These are phyloP conservation scores for Tetrahymena borealis DNA, from an alignment of 73 alveolate genomes.

Conservation along the genomic window DNA sequence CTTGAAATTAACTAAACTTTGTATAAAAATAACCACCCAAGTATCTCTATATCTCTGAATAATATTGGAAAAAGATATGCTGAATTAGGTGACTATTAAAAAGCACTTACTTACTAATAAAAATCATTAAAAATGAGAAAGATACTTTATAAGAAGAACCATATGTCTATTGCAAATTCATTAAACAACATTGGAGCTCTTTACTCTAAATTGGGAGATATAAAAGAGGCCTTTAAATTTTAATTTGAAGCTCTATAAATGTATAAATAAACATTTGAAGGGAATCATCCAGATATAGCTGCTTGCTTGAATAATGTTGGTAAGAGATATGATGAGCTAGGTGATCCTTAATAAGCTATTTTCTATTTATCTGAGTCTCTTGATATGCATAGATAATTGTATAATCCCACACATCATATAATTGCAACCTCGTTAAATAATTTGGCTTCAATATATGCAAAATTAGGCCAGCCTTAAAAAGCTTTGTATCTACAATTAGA, in stretches of 20 bases:
- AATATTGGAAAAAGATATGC: background rate
- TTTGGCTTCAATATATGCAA: background rate
- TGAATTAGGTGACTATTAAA: background rate
- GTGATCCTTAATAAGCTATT: background rate
- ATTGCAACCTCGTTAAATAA: background rate
- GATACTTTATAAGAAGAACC: background rate
- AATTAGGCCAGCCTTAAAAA: background rate
- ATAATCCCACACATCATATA: background rate
- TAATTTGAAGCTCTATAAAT: background rate
- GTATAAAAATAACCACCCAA: background rate
- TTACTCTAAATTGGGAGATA: background rate
- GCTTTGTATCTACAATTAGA: background rate
- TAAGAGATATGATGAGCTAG: background rate
- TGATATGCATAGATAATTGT: background rate
- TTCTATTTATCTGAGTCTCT: background rate
- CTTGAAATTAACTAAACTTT: background rate
- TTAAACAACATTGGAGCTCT: background rate
- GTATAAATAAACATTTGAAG: background rate
- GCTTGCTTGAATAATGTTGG: background rate
- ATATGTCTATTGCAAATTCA: background rate
- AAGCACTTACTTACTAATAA: background rate
- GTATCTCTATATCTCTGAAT: background rate
- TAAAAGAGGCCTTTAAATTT: background rate
- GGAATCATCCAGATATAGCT: background rate
- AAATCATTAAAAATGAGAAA: background rate